These are phyloP conservation scores for Calocera cornea DNA, from an alignment of 768 basidiomycete genomes.

Conservation along the genomic window DNA sequence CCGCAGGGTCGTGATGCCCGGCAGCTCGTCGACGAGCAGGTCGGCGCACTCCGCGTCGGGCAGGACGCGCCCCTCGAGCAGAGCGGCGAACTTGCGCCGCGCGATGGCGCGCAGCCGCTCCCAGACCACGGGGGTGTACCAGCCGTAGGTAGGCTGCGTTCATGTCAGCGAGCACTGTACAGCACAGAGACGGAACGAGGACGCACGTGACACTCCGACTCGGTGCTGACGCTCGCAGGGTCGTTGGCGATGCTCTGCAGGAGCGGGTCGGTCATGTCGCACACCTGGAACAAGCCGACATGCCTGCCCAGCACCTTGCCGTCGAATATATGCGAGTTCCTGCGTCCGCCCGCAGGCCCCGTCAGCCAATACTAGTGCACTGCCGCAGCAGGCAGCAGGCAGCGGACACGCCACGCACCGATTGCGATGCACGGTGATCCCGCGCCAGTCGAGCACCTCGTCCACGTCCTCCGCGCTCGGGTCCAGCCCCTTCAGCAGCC, in stretches of 20 bases:
- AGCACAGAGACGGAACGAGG: neutral
- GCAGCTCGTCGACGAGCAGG: conserved; percentile 37
- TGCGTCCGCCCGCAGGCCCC: conserved; percentile 5
- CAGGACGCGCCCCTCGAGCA: conserved; percentile 52
- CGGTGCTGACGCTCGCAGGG: conserved; percentile 50
- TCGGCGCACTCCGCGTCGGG: conserved; percentile 61
- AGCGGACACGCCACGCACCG: too few species aligned
- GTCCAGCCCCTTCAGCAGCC: neutral
- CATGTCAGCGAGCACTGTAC: neutral
- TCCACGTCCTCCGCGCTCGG: conserved; percentile 15
- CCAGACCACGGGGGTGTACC: conserved; percentile 65
- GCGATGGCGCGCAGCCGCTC: conserved; percentile 75
- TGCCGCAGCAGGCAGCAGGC: too few species aligned
- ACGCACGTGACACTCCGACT: conserved; percentile 62
- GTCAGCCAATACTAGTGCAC: neutral
- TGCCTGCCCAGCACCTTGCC: conserved; percentile 66
- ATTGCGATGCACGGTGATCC: neutral
- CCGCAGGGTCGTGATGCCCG: conserved; percentile 18
- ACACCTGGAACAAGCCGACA: conserved; percentile 86
- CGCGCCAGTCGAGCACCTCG: conserved; percentile 10
- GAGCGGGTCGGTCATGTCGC: conserved; percentile 82
- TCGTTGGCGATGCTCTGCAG: conserved; percentile 68
- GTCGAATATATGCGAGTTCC: conserved; percentile 74
- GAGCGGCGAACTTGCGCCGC: conserved; percentile 70
- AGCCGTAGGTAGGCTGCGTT: conserved; percentile 35